Conservation (phyloP, 108 stramenopile genomes). For the Fragilaria crotonensis region DNA sequence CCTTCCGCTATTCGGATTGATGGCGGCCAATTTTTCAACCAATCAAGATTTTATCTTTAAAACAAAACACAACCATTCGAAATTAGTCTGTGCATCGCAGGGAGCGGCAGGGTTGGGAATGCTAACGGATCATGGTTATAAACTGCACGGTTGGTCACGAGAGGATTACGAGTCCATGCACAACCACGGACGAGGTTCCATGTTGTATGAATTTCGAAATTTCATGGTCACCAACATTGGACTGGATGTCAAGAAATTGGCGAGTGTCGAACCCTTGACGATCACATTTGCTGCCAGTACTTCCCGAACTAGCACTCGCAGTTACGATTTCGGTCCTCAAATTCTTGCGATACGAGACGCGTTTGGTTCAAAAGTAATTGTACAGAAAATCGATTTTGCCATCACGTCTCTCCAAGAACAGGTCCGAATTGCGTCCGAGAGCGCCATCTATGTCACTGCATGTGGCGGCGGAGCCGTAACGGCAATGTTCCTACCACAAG, state of each 20-base stretch:
- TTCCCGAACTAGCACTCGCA: slow-evolving; percentile 21
- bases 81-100: slow-evolving; percentile 33
- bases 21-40: slow-evolving; percentile 22
- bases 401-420: too few species aligned
- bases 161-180: slow-evolving; percentile 38
- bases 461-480: slow-evolving; percentile 50
- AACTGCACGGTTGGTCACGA: slow-evolving; percentile 45
- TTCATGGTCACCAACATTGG: too few species aligned
- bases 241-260: too few species aligned
- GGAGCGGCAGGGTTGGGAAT: slow-evolving; percentile 47
- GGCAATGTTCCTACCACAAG: slow-evolving; percentile 42
- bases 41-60: slow-evolving; percentile 3
- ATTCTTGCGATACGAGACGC: slow-evolving; percentile 10
- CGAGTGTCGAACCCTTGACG: too few species aligned
- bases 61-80: neutral
- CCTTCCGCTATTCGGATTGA: slow-evolving; percentile 37
- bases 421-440: slow-evolving; percentile 20
- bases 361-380: neutral
- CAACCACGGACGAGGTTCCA: slow-evolving; percentile 45
- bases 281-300: slow-evolving; percentile 35
- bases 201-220: too few species aligned
- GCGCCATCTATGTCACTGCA: slow-evolving; percentile 26
- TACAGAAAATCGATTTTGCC: too few species aligned
- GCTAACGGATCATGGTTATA: slow-evolving; percentile 51
- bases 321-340: slow-evolving; percentile 27